Evolutionary conservation across 495 filamentous ascomycete genomes (phyloP), one percentile per base, ranked within the genome.

Genomic region (Saxispiralis lemnorum): DNA sequence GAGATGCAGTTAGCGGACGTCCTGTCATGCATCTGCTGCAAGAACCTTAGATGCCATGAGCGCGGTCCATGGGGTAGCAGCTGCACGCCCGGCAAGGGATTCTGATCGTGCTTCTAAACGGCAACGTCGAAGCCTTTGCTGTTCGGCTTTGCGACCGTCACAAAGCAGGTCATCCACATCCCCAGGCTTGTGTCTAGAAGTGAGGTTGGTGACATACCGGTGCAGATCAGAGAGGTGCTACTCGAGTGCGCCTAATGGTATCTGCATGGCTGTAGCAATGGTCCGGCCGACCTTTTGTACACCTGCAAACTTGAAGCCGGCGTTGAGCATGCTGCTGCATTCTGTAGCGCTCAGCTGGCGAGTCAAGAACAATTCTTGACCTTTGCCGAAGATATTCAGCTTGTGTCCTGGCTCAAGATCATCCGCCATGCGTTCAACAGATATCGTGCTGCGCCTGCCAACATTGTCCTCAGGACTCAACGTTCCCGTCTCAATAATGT

Each of bases 361-460:
- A n/a, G 87, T 78, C 16, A 88, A 67, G 48, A 92, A 87, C 49
- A 94, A 71, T 38, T 87, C 59, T 42, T 86, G 79, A 5, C 84
- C 84, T 39, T 71, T 75, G 6, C 78, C 73, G 15, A 61, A 67
- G 45, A 49, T 60, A 39, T 31, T 63, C 12, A 28, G 21, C 6
- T 19, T 44, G 24, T 10, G 18, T 16, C 28, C 45, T 38, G 31
- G 17, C 37, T 55, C 52, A 4, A 52, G 18, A 34, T 55, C 52
- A 19, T 30, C 7, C 3, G 32, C 33, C 9, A 33, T 20, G 13
- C 31, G 17, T 6, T 51, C 35, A 6, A 38, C 41, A 11, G 44
- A 14, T 2, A 45, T 19, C 12, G 38, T 47, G 3, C 13, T 15
- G 9, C 51, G 47, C 34, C 32, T 47, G 10, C 21, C 16, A 13